Evolutionary conservation across 306 rosid genomes (phyloP), one percentile per base, ranked within the genome.

Genomic region (Cicer yamashitae): DNA sequence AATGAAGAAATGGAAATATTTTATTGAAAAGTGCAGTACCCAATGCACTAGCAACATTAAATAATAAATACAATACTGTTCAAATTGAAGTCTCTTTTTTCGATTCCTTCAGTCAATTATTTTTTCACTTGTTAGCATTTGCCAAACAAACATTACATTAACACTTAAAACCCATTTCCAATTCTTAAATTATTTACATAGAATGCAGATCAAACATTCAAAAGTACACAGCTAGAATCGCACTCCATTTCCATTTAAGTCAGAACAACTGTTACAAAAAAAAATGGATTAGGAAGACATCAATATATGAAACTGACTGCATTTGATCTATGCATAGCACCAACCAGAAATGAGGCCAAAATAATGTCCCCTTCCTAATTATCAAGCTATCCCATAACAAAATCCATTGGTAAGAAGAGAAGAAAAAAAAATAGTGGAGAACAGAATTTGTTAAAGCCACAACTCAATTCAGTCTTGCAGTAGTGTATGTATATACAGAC

Each of bases 381-480:
- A 61, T 50, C 71, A 59, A 69, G 45, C 22, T 50, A 70, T 50
- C 45, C 52, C 70, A 15, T 22, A 77, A 57, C 62, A 59, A 57
- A 45, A 46, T 77, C 5, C 43, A 12, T 46, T 11, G 59, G 61
- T 37, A 46, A 30, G 37, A 30, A 30, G 37, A 30, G 59, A 10
- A 57, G 37, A 12, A 58, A 22, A 7, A 47, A 58, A 46, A 58
- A 57, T 59, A 56, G 18, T 10, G 22, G 56, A 60, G 52, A 68
- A 58, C 15, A 46, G 7, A 70, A 47, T 18, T 9, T 13, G 51
- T 9, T 6, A 6, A 67, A 56, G 18, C n/a, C 10, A 5, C 2
- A 54, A 59, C 52, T 46, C 62, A 47, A 68, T 45, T 46, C 41
- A 46, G 40, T 45, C 37, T 8, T 34, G 76, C 11, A 46, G 30